Base-by-base conservation (phyloP, 148 eudicot genomes). In the Rhododendron vialii region DNA sequence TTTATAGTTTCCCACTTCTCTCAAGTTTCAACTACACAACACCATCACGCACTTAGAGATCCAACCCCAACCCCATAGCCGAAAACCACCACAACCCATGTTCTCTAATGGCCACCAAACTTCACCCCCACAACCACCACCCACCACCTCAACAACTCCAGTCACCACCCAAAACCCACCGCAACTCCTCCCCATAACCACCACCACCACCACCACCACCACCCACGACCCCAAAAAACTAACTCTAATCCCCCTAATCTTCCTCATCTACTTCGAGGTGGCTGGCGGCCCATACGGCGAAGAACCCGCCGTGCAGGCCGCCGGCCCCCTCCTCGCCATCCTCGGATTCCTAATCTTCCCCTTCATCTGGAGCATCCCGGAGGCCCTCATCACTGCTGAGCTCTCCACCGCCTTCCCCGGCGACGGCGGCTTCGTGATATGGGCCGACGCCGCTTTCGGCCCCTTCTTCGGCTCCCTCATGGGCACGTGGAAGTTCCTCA, bases 381-480 rank as follows among this genome's bases (percentile, higher is more conserved):
- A 92, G 81, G 94, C 93, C 26, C 87, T 92, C 4, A 86, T 92
- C 89, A 91, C 93, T 12, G 94, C 94, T 1, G 94, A 92, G 88
- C 93, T 92, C 51, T 87, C 91, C 59, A 92, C 94, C 9, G 89
- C 94, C 20, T 92, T 91, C 86, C 94, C 94, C 8, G 94, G 94
- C 18, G 88, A 92, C 61, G 94, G 94, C 5, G 93, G 94, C 1
- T 92, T 91, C 82, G 94, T 92, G 0, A 90, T 89, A 2, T 92
- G 94, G 94, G 94, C 94, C 13, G 89, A 91, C n/a, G 86, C 89
- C 45, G 94, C 94, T 13, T 92, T 92, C 78, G 93, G 94, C 2
- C 90, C 92, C 0, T 91, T 92, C 80, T 83, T 88, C 51, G 94
- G 93, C 0, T 92, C 94, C 84, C 87, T 92, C 33, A 89, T 91